phyloP scores from a whole-genome alignment of 345 rosid species.

The Schrenkiella parvula region DNA sequence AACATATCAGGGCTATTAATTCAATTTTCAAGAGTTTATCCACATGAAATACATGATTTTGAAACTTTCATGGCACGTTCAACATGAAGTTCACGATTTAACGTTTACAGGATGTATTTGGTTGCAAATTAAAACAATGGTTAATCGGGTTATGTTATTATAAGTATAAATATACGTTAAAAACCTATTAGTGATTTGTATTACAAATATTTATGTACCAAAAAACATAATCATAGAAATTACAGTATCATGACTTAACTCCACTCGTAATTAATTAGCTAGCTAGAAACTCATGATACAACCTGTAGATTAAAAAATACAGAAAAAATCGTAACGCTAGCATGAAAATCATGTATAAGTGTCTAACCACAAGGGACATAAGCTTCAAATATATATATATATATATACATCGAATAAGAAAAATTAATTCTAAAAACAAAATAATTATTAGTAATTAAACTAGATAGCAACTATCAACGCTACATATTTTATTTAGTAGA shows the following conservation, averaged over 20 bases:
- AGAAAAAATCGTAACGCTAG: neutral
- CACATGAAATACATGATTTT: conserved; percentile 2
- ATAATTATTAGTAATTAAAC: neutral
- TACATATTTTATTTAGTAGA: neutral
- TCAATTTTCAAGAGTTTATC: neutral
- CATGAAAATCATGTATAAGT: neutral
- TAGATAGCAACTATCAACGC: neutral
- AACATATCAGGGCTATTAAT: neutral
- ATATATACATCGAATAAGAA: too few species aligned
- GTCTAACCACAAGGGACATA: neutral
- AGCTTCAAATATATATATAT: neutral
- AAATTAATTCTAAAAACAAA: too few species aligned
- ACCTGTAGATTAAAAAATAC: neutral
- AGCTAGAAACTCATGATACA: neutral
- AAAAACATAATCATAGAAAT: neutral
- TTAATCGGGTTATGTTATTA: too few species aligned
- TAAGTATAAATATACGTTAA: too few species aligned
- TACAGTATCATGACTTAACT: neutral
- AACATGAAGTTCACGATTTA: neutral
- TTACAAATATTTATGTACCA: neutral
- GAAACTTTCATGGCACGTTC: neutral
- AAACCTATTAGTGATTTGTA: too few species aligned
- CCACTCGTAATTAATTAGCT: neutral
- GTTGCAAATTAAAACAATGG: too few species aligned
- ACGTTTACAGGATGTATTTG: too few species aligned